Base-by-base conservation (phyloP, 2,329 filamentous ascomycete species). In the Botrytis aclada region DNA sequence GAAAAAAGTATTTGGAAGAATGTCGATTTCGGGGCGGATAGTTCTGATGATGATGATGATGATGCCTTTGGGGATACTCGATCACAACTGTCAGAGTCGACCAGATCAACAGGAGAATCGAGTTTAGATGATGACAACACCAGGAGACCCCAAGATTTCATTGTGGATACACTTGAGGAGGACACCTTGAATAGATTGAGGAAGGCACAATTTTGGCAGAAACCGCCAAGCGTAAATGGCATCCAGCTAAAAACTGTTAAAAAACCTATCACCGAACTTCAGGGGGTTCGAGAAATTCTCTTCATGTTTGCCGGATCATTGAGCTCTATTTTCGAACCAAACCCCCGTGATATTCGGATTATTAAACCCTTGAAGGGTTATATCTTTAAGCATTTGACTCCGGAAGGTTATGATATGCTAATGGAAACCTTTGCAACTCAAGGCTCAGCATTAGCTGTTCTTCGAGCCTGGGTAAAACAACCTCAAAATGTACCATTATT, bases 231-330 rank as follows among this genome's bases (percentile, higher is more conserved):
- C 72, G 72, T 78, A 16, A 73, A 73, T 72, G 78, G 77, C 32
- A 74, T 78, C 25, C 75, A 75, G 69, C 64, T 79, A 51, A 77
- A 79, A 62, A 80, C 78, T 6, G 77, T 79, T 37, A 79, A 77
- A 69, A 79, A 75, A 62, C 74, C 70, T 37, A 76, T 80, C 56
- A 80, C 79, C 34, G 95, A 97, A 80, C 84, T 92, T 1, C 90
- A 95, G 75, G 84, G 90, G 18, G 83, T 95, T 39, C 89, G 94
- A 65, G 94, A 98, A 79, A 88, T 89, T 0, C 84, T 98, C 0
- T 95, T 93, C 78, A 97, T 98, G 93, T 86, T 98, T 0, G 88
- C 89, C 71, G 95, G 95, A 0, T 83, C 96, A 6, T 87, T 90
- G 9, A 95, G 92, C 3, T 91, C 89, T 2, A 80, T 97, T 1